A percentile compares a stretch with the other conserved stretches of the same genome.
Evolutionary conservation across 352 stramenopile genomes (phyloP).

Genomic region (Pythium guiyangense): DNA sequence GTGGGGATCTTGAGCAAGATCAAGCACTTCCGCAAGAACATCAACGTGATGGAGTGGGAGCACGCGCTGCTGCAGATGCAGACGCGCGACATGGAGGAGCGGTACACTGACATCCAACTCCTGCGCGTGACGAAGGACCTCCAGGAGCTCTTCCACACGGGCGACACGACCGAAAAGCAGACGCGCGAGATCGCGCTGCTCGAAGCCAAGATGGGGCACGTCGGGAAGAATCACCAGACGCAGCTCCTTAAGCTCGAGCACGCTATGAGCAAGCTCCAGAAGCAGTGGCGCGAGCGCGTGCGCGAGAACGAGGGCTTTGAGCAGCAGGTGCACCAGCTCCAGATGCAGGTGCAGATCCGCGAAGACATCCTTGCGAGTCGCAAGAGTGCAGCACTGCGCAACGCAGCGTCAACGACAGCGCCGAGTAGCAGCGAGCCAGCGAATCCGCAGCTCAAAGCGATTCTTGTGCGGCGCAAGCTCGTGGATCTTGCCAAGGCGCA

Average conservation of each 20-base stretch:
- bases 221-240: constrained; percentile 58
- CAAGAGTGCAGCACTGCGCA: constrained; percentile 40
- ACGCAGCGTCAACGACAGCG: constrained; percentile 2
- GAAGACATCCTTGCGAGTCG: constrained; percentile 83
- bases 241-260: constrained; percentile 65
- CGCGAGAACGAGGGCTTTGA: constrained; percentile 83
- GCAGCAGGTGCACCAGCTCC: constrained; percentile 68
- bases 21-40: constrained; percentile 92
- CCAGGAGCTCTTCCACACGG: constrained; percentile 87
- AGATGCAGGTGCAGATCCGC: constrained; percentile 83
- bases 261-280: constrained; percentile 37
- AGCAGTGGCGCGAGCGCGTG: constrained; percentile 58
- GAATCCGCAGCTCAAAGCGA: constrained; percentile 70
- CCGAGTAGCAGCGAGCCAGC: constrained; percentile 14
- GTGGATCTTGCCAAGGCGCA: constrained; percentile 87
- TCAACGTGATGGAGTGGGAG: constrained; percentile 94
- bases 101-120: constrained; percentile 92
- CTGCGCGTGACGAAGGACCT: constrained; percentile 92
- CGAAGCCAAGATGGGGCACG: constrained; percentile 65
- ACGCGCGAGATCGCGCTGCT: constrained; percentile 66
- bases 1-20: constrained; percentile 84
- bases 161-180: constrained; percentile 74
- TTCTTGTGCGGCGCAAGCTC: constrained; percentile 84
- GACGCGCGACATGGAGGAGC: constrained; percentile 84
- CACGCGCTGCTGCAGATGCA: constrained; percentile 77